Conservation (phyloP, 768 basidiomycete species). For the Trametopsis cervina region DNA sequence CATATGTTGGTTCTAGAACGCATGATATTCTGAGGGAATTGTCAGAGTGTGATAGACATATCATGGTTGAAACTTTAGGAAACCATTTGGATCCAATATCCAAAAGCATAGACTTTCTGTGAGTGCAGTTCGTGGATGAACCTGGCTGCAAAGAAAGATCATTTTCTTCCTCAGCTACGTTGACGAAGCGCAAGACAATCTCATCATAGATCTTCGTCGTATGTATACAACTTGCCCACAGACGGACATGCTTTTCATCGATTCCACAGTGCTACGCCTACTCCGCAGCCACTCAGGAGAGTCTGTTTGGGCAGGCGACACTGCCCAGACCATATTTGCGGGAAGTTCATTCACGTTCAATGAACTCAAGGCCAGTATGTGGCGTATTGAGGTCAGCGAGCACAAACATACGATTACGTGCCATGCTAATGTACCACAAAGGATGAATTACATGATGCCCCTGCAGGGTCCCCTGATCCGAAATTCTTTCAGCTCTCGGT, state of each 20-base stretch:
- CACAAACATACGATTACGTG: too few relatives aligned
- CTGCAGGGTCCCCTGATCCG: too few relatives aligned
- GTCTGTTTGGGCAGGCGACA: conserved; percentile 77
- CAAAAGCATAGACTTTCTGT: conserved; percentile 53
- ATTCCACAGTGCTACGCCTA: conserved; percentile 45
- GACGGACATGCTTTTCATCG: too few relatives aligned
- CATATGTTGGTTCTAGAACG: conserved; percentile 31
- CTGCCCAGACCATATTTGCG: conserved; percentile 66
- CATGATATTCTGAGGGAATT: conserved; percentile 40
- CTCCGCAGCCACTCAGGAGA: conserved; percentile 59
- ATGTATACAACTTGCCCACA: conserved; percentile 14
- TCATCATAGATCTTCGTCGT: conserved; percentile 59
- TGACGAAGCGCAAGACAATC: conserved; percentile 63
- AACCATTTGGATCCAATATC: too few relatives aligned
- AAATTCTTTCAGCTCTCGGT: conserved; percentile 24
- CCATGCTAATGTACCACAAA: too few relatives aligned
- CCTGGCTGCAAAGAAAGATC: neutral
- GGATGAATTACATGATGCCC: too few relatives aligned
- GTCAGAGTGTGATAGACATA: conserved; percentile 24
- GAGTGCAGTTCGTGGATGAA: conserved; percentile 34
- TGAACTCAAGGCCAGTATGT: conserved; percentile 60
- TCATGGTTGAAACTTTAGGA: too few relatives aligned
- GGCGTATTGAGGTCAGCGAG: conserved; percentile 48
- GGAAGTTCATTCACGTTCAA: conserved; percentile 67
- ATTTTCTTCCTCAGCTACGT: conserved; percentile 42